Evolutionary conservation across 257 asterid genomes (phyloP).

Genomic region (Scutellaria baicalensis): DNA sequence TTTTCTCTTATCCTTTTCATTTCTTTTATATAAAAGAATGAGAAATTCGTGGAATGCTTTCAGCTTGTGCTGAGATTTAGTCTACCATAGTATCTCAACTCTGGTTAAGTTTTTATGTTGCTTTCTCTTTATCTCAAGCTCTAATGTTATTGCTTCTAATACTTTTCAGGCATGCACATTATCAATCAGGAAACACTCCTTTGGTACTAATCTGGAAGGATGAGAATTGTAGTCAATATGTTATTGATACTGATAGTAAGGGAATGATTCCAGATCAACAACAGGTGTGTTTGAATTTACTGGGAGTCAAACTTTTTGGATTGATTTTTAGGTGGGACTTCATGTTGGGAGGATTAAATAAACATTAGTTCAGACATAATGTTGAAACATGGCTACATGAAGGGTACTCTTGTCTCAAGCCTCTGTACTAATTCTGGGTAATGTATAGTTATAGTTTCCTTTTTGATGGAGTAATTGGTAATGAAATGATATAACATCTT

Average conservation of each 20-base stretch:
- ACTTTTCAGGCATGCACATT: slow-evolving; percentile 81
- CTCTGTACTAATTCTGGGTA: background rate
- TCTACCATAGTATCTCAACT: background rate
- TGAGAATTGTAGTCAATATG: slow-evolving; percentile 75
- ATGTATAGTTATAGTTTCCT: background rate
- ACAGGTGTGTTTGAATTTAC: slow-evolving; percentile 42
- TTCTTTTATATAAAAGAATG: background rate
- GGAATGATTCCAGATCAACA: slow-evolving; percentile 85
- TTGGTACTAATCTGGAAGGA: slow-evolving; percentile 92
- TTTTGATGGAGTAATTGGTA: background rate
- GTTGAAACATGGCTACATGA: background rate
- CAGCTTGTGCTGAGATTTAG: background rate
- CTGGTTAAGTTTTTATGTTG: background rate
- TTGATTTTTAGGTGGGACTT: background rate
- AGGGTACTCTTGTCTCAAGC: background rate
- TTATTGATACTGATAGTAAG: slow-evolving; percentile 80
- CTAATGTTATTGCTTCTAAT: background rate
- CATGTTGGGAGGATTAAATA: background rate
- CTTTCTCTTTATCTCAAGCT: background rate
- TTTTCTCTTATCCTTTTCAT: background rate
- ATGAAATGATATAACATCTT: background rate
- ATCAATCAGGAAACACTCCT: slow-evolving; percentile 90
- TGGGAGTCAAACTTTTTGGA: background rate
- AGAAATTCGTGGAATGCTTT: background rate
- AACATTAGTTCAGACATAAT: background rate